Base-by-base conservation (phyloP, 1,139 yeast species). In the Yamadazyma mexicana region DNA sequence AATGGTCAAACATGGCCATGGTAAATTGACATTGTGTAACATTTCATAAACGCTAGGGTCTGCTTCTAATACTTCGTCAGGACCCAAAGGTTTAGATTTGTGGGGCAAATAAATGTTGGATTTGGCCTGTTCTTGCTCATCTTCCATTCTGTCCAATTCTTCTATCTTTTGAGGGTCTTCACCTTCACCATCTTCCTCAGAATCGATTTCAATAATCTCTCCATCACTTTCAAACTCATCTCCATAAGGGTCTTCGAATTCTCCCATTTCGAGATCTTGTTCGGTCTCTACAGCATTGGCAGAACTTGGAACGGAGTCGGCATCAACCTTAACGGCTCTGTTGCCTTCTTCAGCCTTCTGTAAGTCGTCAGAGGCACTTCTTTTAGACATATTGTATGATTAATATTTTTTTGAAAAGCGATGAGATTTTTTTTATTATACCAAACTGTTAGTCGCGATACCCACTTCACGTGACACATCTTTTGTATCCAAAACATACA, bases 221-320 rank as follows among this genome's bases (percentile, higher is more conserved):
- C 87, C 96, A 52, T 92, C 98, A 63, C 94, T 83, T 58, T 89
- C 98, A 54, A 83, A 87, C 48, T 92, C 97, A 61, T 91, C 98
- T 39, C 96, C 96, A 53, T 87, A 88, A 26, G 95, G 89, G 61
- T 87, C 97, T 62, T 89, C 97, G 61, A 87, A 86, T 55, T 86
- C 96, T 26, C 96, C 97, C 82, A 87, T 81, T 20, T 83, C 88
- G 33, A 69, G 71, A 42, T 80, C 69, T 14, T 57, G 54, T 20
- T 59, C 50, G 23, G 44, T 46, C 5, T 24, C 33, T 10, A 37
- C 35, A 15, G 6, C 51, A 6, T 48, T 51, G 3, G 50, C 47
- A 4, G 61, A 50, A 47, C 63, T 70, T 7, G 72, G 62, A 5
- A 74, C 49, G 56, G 72, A 43, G 44, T 47, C 44, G 9, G 27